These are phyloP conservation scores for Beauveria brongniartii DNA, from an alignment of 2,329 filamentous ascomycete genomes.

Conservation along the genomic window DNA sequence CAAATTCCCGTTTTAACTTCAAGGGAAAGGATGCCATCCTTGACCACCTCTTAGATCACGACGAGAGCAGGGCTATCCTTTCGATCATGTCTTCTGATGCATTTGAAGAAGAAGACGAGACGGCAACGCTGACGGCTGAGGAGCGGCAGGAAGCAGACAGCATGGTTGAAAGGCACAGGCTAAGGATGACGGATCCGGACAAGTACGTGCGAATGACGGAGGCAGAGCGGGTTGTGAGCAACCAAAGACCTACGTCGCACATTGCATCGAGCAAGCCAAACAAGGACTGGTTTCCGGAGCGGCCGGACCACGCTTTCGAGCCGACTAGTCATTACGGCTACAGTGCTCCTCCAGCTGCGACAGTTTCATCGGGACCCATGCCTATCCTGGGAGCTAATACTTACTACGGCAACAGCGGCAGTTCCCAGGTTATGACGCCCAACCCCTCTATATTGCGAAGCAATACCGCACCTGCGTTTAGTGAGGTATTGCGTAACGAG, in stretches of 20 bases:
- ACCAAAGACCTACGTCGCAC: background rate
- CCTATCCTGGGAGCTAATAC: background rate
- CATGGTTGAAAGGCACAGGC: constrained; percentile 25
- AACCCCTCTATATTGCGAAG: constrained; percentile 7
- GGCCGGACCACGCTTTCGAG: background rate
- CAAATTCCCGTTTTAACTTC: constrained; percentile 33
- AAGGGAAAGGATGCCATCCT: constrained; percentile 57
- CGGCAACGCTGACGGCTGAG: constrained; percentile 45
- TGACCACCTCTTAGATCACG: constrained; percentile 35
- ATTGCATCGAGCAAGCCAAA: constrained; percentile 5
- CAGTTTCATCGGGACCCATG: background rate
- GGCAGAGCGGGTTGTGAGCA: background rate
- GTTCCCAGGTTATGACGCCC: background rate
- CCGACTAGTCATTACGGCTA: background rate
- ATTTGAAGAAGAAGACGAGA: constrained; percentile 61
- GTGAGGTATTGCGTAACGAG: background rate
- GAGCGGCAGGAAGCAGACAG: constrained; percentile 48
- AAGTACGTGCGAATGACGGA: constrained; percentile 20
- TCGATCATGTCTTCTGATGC: constrained; percentile 61
- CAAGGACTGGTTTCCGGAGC: background rate
- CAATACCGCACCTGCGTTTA: background rate
- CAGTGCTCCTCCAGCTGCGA: background rate
- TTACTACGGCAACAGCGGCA: background rate
- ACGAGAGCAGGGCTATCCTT: constrained; percentile 34
- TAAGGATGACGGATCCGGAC: constrained; percentile 26